Evolutionary conservation across 345 rosid genomes (phyloP).

Genomic region (Iberis pinnata): DNA sequence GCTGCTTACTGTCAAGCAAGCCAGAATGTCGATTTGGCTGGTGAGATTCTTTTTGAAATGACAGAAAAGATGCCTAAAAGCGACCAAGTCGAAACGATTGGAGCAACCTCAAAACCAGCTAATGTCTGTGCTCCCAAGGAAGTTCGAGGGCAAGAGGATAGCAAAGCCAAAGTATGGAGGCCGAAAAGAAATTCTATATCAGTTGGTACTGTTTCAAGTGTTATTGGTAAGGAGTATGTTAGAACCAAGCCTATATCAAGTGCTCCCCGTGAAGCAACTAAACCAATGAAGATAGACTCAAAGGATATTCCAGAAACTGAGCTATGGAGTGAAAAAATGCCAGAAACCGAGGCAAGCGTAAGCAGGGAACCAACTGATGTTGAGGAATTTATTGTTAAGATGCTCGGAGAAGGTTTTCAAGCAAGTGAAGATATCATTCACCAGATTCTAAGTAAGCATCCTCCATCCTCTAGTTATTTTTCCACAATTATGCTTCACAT

Average conservation of each 20-base stretch:
- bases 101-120: constrained; percentile 23
- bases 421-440: constrained; percentile 39
- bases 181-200: constrained; percentile 35
- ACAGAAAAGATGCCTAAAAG: constrained; percentile 10
- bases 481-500: not conserved
- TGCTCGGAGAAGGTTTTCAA: constrained; percentile 53
- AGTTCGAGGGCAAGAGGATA: constrained; percentile 15
- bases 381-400: constrained; percentile 43
- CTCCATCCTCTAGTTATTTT: constrained; percentile 26
- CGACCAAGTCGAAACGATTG: constrained; percentile 7
- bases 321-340: constrained; percentile 32
- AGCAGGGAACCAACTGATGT: constrained; percentile 27
- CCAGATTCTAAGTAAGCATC: constrained; percentile 43
- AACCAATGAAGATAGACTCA: constrained; percentile 43
- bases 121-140: constrained; percentile 16
- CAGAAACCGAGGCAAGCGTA: constrained; percentile 4
- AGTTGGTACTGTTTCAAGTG: constrained; percentile 39
- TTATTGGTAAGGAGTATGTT: constrained; percentile 40
- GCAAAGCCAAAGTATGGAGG: constrained; percentile 20
- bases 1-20: constrained; percentile 37
- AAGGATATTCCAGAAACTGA: constrained; percentile 38
- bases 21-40: constrained; percentile 31
- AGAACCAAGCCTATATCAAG: constrained; percentile 27
- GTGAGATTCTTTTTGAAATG: constrained; percentile 41
- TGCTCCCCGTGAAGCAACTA: constrained; percentile 29